Conservation (phyloP, 768 basidiomycete genomes). For the Hortiboletus campestris region DNA sequence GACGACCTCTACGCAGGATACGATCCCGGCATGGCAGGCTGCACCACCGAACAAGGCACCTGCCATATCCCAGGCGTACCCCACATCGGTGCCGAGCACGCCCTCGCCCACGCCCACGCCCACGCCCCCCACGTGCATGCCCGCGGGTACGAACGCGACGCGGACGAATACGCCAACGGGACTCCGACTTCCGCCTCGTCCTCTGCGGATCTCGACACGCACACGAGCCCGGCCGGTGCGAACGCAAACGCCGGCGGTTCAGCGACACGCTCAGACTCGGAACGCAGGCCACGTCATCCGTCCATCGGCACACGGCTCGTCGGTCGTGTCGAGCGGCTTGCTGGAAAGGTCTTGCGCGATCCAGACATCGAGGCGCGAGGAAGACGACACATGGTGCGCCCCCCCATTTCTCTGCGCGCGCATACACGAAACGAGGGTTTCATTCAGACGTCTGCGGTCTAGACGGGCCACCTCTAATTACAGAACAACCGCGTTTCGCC, state of each 20-base stretch:
- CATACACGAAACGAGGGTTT: too few relatives aligned
- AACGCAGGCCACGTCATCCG: neutral
- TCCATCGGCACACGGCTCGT: neutral
- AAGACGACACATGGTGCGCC: constrained; percentile 14
- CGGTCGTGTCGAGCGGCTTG: constrained; percentile 17
- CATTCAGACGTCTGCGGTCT: too few relatives aligned
- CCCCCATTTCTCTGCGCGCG: neutral
- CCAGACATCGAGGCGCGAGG: constrained; percentile 19
- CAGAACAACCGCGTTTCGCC: too few relatives aligned
- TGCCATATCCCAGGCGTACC: constrained; percentile 16
- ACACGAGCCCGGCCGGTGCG: too few relatives aligned
- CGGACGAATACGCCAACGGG: constrained; percentile 9
- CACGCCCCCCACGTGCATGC: neutral
- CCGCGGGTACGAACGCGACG: constrained; percentile 23
- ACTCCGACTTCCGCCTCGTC: neutral
- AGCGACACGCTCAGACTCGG: too few relatives aligned
- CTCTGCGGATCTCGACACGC: neutral
- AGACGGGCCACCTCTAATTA: constrained; percentile 1
- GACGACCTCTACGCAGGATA: constrained; percentile 17
- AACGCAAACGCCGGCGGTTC: too few relatives aligned
- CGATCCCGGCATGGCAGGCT: constrained; percentile 26
- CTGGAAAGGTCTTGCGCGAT: constrained; percentile 21
- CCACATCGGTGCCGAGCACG: neutral
- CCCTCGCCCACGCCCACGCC: too few relatives aligned
- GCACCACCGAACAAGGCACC: neutral